Base-by-base conservation (phyloP, 768 basidiomycete genomes). In the Epithele typhae region DNA sequence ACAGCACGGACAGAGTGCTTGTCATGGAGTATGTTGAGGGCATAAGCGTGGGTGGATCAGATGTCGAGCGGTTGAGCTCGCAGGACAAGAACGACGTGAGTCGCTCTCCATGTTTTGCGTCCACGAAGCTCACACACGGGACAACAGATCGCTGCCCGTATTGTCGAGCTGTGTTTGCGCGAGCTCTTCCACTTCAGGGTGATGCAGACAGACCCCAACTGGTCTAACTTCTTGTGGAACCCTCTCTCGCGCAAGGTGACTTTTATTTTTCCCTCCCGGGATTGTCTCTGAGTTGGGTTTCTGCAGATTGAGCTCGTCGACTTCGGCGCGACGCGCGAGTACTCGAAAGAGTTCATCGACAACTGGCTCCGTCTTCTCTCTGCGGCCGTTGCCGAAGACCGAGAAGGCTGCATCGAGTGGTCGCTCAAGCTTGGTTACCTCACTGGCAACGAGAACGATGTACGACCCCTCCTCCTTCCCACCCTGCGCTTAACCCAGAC, bases 181-280 rank as follows among this genome's bases (percentile, higher is more conserved):
- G 96, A 98, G 62, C 77, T 99, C 6, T 96, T 97, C 63, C 73
- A 82, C 49, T 95, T 96, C 70, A 73, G 88, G 24, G 65, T 86
- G 35, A 98, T 99, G 96, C 96, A 98, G 64, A 99, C 95, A 0
- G 95, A 99, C 62, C 96, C 96, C 3, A 98, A 99, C 58, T 98
- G 91, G 89, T 88, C 91, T 8, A 98, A 98, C 64, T 98, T 99
- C 69, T 70, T 99, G 19, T 97, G 89, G 83, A 87, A 93, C 63
- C 57, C 72, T 0, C 49, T 68, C 3, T 81, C 81, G 1, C 73
- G 76, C 35, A 78, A 82, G 74, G 87, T 84, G 17, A 21, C 62
- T 53, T 5, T 3, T 37, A 24, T 33, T 43, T 11, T 27, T 17
- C 10, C 11, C 17, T 27, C 19, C n/a, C n/a, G n/a, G n/a, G n/a